phyloP scores from a whole-genome alignment of 768 basidiomycete species.

The Rossbeevera mucosa region DNA sequence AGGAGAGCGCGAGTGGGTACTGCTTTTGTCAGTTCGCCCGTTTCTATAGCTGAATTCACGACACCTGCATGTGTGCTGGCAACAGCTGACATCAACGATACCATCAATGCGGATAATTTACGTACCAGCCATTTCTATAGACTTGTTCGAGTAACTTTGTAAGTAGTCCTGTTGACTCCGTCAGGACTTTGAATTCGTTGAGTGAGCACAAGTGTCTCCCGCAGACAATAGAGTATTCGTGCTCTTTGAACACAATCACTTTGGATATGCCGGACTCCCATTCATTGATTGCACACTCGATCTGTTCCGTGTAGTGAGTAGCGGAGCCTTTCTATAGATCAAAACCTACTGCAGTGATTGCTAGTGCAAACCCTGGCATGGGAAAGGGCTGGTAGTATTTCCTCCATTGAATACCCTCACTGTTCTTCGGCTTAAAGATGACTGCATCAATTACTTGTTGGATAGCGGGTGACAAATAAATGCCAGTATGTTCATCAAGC shows the following conservation, averaged over 20 bases:
- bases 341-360: too few relatives aligned
- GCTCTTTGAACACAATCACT: neutral
- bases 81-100: too few relatives aligned
- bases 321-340: too few relatives aligned
- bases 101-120: neutral
- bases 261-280: neutral
- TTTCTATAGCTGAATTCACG: neutral
- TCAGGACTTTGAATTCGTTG: neutral
- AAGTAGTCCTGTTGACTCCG: neutral
- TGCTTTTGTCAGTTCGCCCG: neutral
- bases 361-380: too few relatives aligned
- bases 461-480: too few relatives aligned
- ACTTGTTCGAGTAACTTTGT: neutral
- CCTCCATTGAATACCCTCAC: too few relatives aligned
- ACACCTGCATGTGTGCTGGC: too few relatives aligned
- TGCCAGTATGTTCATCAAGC: too few relatives aligned
- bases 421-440: too few relatives aligned
- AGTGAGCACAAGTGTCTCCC: neutral
- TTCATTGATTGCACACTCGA: neutral
- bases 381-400: too few relatives aligned
- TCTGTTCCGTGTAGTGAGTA: neutral
- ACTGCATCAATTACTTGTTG: too few relatives aligned
- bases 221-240: neutral
- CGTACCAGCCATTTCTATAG: neutral
- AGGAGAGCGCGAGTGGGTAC: too few relatives aligned